Evolutionary conservation across 331 rosid genomes (phyloP).

Genomic region (Pyracantha coccinea): DNA sequence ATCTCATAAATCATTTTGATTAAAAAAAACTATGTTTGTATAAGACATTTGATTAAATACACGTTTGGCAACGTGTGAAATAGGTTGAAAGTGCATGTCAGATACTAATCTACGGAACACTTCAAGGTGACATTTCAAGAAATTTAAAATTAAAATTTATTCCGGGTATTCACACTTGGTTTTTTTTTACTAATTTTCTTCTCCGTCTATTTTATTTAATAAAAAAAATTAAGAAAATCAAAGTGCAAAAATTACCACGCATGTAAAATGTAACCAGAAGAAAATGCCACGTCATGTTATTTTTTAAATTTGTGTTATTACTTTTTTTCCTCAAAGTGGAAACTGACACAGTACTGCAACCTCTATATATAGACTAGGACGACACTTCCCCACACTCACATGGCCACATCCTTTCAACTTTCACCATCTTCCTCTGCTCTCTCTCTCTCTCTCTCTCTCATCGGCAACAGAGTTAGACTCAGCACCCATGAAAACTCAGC

Average conservation of each 20-base stretch:
- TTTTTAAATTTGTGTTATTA: neutral
- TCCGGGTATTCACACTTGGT: neutral
- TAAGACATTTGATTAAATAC: no score
- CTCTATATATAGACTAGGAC: neutral
- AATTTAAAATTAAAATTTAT: no score
- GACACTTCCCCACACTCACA: constrained; percentile 2
- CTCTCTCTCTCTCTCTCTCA: neutral
- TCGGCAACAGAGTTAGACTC: neutral
- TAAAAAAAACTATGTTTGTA: no score
- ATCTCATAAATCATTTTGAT: no score
- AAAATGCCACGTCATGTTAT: neutral
- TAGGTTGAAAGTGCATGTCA: neutral
- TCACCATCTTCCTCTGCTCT: neutral
- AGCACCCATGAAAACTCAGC: constrained; percentile 57
- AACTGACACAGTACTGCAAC: constrained; percentile 7
- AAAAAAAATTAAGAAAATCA: no score
- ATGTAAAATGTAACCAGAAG: neutral
- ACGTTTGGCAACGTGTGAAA: no score
- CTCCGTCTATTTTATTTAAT: neutral
- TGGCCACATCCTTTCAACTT: neutral
- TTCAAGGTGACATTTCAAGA: neutral
- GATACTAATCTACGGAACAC: neutral
- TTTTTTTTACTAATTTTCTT: no score
- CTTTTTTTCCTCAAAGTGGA: neutral
- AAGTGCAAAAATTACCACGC: no score